Evolutionary conservation across 1,284 basidiomycete genomes (phyloP), one percentile per base, ranked within the genome.

Genomic region (Gomphus bonarii): DNA sequence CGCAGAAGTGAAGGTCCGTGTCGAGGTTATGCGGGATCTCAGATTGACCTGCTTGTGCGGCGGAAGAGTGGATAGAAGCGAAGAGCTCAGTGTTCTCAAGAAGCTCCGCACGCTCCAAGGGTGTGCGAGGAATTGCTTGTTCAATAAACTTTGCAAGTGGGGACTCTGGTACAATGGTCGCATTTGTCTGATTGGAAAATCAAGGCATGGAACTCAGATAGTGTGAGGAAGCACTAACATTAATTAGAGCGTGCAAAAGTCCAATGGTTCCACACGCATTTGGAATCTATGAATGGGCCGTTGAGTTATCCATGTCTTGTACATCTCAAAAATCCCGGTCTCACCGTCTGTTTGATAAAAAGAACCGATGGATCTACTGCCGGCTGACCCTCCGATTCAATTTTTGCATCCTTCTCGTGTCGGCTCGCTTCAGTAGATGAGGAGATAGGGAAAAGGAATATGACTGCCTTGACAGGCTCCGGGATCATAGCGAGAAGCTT

Each of bases 231-330:
- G 14, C 2, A 7, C 80, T 62, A 60, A 86, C 84, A 64, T 92
- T 92, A 18, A 78, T 78, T 49, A 92, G 66, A 3, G 88, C 81
- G 66, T 95, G 92, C 12, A 95, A 73, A 8, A 95, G 73, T 0
- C 85, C 92, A 64, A 95, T 93, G 0, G 91, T 93, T 1, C 92
- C 92, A 64, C 92, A 95, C 0, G 92, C 91, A 66, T 94, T 94
- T 1, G 76, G 70, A 59, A 94, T 92, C 89, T 91, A 57, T 35
- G 9, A 25, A 22, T 2, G 44, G 47, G 28, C 42, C 35, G 49
- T 12, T 58, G 50, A 58, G 16, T 14, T 22, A 48, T 11, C 42
- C 54, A 25, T 46, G 50, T 57, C n/a, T 3, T 28, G 28, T n/a
- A 9, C 53, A 42, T 51, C 12, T 42, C 35, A 50, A 28, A 46